A percentile compares a stretch with the other conserved stretches of the same genome.
Evolutionary conservation across 2,329 filamentous ascomycete genomes (phyloP).

Genomic region (Diaporthe ampelina): DNA sequence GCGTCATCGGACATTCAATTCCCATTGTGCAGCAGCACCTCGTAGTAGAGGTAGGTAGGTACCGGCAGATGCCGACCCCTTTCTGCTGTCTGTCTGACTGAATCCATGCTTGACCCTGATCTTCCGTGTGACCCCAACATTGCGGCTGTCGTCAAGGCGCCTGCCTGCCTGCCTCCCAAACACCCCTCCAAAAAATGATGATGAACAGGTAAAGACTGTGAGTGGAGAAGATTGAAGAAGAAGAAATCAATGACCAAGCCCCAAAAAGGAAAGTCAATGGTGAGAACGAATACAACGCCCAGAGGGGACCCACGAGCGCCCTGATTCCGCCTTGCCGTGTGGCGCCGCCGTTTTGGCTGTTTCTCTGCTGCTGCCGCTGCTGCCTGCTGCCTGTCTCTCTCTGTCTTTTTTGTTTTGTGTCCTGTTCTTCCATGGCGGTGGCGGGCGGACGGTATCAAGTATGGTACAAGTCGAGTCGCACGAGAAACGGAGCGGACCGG

Average conservation of each 20-base stretch:
- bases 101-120: not conserved
- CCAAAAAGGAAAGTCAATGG: constrained; percentile 1
- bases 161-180: not conserved
- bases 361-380: not conserved
- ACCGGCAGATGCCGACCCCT: not conserved
- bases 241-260: not conserved
- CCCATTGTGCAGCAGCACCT: constrained; percentile 2
- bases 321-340: constrained; percentile 33
- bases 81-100: not conserved
- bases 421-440: constrained; percentile 30
- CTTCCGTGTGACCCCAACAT: constrained; percentile 18
- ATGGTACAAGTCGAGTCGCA: constrained; percentile 36
- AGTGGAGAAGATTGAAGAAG: constrained; percentile 3
- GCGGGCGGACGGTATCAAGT: constrained; percentile 17
- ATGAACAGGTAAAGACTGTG: not conserved
- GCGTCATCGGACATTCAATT: constrained; percentile 21
- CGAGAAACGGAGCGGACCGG: not conserved
- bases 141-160: not conserved
- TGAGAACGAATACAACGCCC: constrained; percentile 11
- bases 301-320: constrained; percentile 9
- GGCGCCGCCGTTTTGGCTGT: constrained; percentile 30
- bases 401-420: constrained; percentile 2
- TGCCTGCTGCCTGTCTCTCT: not conserved
- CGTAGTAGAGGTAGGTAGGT: not conserved
- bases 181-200: not conserved